A percentile compares a stretch with the other conserved stretches of the same genome.
phyloP scores from a whole-genome alignment of 129 eudicot genomes.

The Chrysanthemum lavandulifolium region DNA sequence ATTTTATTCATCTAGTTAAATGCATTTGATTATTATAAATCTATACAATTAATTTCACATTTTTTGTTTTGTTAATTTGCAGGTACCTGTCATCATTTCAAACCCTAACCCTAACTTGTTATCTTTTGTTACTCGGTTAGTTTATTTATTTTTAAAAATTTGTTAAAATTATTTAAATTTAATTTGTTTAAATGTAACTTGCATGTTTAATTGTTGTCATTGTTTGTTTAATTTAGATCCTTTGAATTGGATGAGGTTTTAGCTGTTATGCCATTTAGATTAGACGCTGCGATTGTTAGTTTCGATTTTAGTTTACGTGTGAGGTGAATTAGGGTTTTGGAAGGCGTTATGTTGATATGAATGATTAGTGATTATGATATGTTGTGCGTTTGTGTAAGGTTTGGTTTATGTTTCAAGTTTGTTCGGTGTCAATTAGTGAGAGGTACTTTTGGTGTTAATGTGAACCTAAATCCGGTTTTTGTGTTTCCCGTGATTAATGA shows the following conservation, averaged over 20 bases:
- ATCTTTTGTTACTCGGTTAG: constrained; percentile 23
- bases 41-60: constrained; percentile 21
- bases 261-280: no score
- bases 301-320: constrained; percentile 5
- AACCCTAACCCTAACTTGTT: constrained; percentile 20
- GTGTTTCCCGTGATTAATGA: neutral
- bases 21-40: constrained; percentile 12
- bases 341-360: neutral
- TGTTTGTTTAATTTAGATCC: no score
- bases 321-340: neutral
- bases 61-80: constrained; percentile 21
- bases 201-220: neutral
- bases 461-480: constrained; percentile 5
- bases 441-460: constrained; percentile 11
- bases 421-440: constrained; percentile 23
- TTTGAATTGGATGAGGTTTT: no score
- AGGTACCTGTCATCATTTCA: constrained; percentile 24
- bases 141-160: neutral
- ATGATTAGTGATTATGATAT: constrained; percentile 10
- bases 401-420: constrained; percentile 9
- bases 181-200: neutral
- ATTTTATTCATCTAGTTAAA: neutral
- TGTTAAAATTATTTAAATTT: neutral
- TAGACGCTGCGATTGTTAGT: neutral
- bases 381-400: neutral